Percentiles rank a stretch among this genome's conserved stretches.
phyloP scores from a whole-genome alignment of 257 asterid species.

The Salvia miltiorrhiza region DNA sequence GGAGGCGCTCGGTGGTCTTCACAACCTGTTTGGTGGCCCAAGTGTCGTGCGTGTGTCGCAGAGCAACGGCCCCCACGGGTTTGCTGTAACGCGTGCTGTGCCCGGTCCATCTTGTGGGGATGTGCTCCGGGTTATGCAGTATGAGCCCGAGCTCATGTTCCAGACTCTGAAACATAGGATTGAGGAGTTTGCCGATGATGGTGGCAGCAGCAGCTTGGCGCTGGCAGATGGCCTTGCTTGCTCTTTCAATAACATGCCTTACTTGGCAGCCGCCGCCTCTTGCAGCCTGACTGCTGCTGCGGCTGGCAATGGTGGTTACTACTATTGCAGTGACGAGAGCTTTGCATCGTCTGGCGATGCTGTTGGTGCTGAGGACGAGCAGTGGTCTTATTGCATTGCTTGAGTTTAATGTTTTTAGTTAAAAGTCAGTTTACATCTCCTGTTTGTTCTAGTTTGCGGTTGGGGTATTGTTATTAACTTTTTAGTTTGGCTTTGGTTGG shows the following conservation, averaged over 20 bases:
- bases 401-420: constrained; percentile 27
- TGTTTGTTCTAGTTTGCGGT: constrained; percentile 14
- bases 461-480: constrained; percentile 10
- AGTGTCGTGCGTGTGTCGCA: constrained; percentile 81
- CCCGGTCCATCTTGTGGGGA: constrained; percentile 80
- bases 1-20: constrained; percentile 90
- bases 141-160: constrained; percentile 91
- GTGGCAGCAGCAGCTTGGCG: constrained; percentile 12
- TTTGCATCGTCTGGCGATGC: constrained; percentile 43
- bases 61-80: constrained; percentile 82
- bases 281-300: constrained; percentile 51
- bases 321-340: constrained; percentile 50
- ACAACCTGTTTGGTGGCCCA: constrained; percentile 89
- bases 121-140: constrained; percentile 87
- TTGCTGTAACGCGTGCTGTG: constrained; percentile 68
- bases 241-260: constrained; percentile 86
- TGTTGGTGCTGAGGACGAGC: constrained; percentile 70
- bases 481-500: constrained; percentile 14
- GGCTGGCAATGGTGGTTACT: constrained; percentile 40
- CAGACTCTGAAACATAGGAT: constrained; percentile 80
- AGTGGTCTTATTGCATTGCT: constrained; percentile 79
- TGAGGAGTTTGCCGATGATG: constrained; percentile 47
- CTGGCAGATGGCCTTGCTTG: constrained; percentile 51
- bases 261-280: constrained; percentile 45
- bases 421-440: constrained; percentile 18